These are phyloP conservation scores for Camelina laxa DNA, from an alignment of 345 rosid species.

Conservation along the genomic window DNA sequence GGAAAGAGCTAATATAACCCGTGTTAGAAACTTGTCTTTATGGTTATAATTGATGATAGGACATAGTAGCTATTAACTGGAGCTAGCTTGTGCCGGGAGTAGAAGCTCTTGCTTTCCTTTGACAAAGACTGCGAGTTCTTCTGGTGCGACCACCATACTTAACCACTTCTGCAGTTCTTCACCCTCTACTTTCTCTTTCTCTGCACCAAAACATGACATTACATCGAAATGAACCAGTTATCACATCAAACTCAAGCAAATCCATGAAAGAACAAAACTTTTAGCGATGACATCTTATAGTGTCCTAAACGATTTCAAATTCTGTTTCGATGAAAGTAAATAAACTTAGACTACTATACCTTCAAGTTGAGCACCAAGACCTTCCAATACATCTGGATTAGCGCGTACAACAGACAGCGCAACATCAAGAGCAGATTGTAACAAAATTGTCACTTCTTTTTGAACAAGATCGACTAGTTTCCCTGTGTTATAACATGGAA, in stretches of 20 bases:
- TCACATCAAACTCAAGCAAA: constrained; percentile 14
- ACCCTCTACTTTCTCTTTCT: constrained; percentile 94
- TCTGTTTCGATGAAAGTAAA: background rate
- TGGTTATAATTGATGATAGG: constrained; percentile 18
- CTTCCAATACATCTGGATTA: constrained; percentile 85
- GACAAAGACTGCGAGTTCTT: constrained; percentile 70
- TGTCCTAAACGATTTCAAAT: background rate
- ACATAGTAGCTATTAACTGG: constrained; percentile 27
- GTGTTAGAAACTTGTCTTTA: constrained; percentile 38
- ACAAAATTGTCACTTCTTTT: constrained; percentile 74
- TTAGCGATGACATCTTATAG: constrained; percentile 1
- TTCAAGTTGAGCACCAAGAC: constrained; percentile 93
- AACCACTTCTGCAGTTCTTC: constrained; percentile 89
- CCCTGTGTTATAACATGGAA: constrained; percentile 53
- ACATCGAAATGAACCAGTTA: constrained; percentile 3
- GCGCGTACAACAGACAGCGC: constrained; percentile 86
- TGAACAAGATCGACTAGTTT: constrained; percentile 92
- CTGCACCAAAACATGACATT: constrained; percentile 50
- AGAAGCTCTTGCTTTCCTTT: constrained; percentile 62
- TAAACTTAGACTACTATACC: constrained; percentile 51
- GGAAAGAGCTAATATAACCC: background rate
- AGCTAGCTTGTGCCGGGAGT: constrained; percentile 56
- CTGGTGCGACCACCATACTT: constrained; percentile 80
- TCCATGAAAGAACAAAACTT: background rate
- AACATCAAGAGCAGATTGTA: constrained; percentile 78